Conservation (phyloP, 345 rosid species). For the Moricandia arvensis region DNA sequence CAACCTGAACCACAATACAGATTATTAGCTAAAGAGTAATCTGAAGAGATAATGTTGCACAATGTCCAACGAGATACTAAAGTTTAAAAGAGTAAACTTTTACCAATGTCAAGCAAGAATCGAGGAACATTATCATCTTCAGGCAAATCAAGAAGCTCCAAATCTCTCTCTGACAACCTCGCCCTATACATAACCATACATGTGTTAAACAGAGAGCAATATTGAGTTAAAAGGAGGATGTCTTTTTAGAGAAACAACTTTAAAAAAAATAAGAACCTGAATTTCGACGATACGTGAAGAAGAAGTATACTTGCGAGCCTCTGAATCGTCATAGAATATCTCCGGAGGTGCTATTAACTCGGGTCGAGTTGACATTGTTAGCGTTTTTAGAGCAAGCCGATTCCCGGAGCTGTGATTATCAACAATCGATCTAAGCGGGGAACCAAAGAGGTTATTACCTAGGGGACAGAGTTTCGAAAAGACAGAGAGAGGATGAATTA, state of each 20-base stretch:
- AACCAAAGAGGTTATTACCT: not conserved
- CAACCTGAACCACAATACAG: constrained; percentile 54
- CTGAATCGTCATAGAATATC: constrained; percentile 79
- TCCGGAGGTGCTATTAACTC: constrained; percentile 88
- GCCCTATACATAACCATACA: constrained; percentile 44
- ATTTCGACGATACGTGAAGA: constrained; percentile 92
- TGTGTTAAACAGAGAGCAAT: not conserved
- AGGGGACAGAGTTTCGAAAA: not conserved
- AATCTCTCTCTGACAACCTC: constrained; percentile 81
- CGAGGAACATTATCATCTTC: constrained; percentile 67
- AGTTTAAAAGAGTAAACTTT: too few relatives aligned
- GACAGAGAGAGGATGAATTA: not conserved
- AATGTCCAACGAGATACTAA: too few relatives aligned
- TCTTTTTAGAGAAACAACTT: not conserved
- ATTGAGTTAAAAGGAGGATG: not conserved
- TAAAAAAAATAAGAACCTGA: constrained; percentile 49
- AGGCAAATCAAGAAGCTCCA: constrained; percentile 89
- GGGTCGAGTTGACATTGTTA: constrained; percentile 69
- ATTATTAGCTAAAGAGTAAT: not conserved
- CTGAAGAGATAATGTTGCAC: not conserved
- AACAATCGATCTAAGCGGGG: not conserved
- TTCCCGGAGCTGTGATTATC: not conserved
- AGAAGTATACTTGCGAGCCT: constrained; percentile 90
- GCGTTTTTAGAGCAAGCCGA: not conserved
- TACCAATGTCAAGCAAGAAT: constrained; percentile 86